A percentile compares a stretch with the other conserved stretches of the same genome.
These are phyloP conservation scores for Psilocybe azurescens DNA, from an alignment of 768 basidiomycete species.

Conservation along the genomic window DNA sequence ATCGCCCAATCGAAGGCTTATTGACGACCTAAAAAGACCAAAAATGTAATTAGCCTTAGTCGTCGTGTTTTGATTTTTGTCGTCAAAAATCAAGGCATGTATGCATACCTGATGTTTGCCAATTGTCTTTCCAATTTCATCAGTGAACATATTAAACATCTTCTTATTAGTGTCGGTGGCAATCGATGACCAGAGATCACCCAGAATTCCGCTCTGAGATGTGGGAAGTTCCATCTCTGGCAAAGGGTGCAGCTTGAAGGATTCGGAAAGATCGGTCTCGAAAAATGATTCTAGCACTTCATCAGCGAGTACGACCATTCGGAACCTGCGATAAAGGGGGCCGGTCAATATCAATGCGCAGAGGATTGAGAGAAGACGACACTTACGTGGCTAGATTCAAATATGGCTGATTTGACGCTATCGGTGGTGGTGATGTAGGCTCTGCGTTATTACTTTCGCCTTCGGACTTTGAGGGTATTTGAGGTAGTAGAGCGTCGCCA, in stretches of 20 bases:
- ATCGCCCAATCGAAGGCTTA: slow-evolving; percentile 85
- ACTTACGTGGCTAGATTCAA: slow-evolving; percentile 87
- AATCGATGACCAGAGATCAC: slow-evolving; percentile 89
- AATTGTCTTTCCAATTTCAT: slow-evolving; percentile 93
- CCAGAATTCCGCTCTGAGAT: slow-evolving; percentile 65
- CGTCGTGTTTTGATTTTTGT: background rate
- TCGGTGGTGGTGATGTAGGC: slow-evolving; percentile 46
- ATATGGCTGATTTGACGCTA: slow-evolving; percentile 86
- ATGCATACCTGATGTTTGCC: slow-evolving; percentile 82
- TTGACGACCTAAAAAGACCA: slow-evolving; percentile 60
- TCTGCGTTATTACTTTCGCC: slow-evolving; percentile 28
- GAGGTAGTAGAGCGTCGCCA: slow-evolving; percentile 88
- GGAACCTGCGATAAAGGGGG: slow-evolving; percentile 64
- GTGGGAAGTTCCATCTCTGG: slow-evolving; percentile 70
- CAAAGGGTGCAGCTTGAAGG: slow-evolving; percentile 80
- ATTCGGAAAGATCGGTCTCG: slow-evolving; percentile 86
- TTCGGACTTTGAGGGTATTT: slow-evolving; percentile 35
- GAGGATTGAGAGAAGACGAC: background rate
- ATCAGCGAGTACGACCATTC: slow-evolving; percentile 98
- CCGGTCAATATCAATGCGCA: slow-evolving; percentile 7
- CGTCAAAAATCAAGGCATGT: background rate
- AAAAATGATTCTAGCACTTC: slow-evolving; percentile 98
- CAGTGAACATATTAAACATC: slow-evolving; percentile 91
- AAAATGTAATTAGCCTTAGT: background rate
- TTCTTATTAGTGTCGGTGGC: slow-evolving; percentile 92